These are phyloP conservation scores for Sclerotinia sclerotiorum DNA, from an alignment of 2,329 filamentous ascomycete genomes.

Conservation along the genomic window DNA sequence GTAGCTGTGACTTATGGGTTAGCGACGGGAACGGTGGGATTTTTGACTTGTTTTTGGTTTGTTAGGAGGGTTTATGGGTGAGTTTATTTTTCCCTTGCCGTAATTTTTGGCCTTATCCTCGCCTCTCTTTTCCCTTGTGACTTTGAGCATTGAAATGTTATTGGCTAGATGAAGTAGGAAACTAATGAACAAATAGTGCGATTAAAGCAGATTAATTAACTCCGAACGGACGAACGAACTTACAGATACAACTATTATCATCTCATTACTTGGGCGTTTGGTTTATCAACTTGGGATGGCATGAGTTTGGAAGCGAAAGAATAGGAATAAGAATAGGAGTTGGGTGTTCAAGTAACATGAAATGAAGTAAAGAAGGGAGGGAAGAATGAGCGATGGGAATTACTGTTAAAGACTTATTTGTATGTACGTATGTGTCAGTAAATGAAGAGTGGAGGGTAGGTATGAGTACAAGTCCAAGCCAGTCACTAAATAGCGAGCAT, in stretches of 20 bases:
- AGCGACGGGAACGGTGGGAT: constrained; percentile 79
- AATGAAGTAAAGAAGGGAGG: not conserved
- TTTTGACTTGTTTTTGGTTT: constrained; percentile 81
- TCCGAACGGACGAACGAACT: not conserved
- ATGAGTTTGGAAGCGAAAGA: not conserved
- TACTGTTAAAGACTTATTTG: no score
- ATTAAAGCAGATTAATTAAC: constrained; percentile 21
- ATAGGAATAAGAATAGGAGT: not conserved
- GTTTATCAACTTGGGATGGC: not conserved
- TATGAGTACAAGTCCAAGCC: no score
- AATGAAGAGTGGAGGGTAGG: no score
- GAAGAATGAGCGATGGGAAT: not conserved
- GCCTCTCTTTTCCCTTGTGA: no score
- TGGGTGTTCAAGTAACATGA: not conserved
- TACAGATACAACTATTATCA: not conserved
- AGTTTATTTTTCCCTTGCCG: constrained; percentile 40
- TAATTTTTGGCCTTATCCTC: not conserved
- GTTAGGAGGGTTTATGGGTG: constrained; percentile 79
- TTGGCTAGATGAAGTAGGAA: not conserved
- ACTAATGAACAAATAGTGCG: constrained; percentile 1
- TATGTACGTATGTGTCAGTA: no score
- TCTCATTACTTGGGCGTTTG: constrained; percentile 1
- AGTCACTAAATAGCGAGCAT: no score
- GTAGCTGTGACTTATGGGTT: constrained; percentile 80
- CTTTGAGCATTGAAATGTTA: no score